Conservation (phyloP, 1,284 basidiomycete genomes). For the Somion occarium region DNA sequence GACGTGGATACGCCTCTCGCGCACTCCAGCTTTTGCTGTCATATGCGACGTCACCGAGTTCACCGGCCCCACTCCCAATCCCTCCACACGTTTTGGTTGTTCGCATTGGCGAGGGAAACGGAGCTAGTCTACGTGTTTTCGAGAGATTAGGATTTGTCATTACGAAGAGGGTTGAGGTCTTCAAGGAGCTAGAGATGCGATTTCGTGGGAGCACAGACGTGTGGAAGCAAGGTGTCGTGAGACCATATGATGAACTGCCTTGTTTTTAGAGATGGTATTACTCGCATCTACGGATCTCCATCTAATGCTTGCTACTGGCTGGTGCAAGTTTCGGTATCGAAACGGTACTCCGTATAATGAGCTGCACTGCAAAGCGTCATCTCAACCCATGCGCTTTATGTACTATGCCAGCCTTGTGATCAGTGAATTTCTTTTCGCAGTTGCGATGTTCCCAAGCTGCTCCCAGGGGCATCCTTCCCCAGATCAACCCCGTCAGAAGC, state of each 20-base stretch:
- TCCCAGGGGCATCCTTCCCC: too few species aligned
- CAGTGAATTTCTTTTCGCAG: too few species aligned
- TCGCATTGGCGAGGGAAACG: conserved; percentile 50
- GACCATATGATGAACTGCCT: neutral
- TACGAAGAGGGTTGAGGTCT: conserved; percentile 65
- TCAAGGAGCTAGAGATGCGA: conserved; percentile 72
- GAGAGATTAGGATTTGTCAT: conserved; percentile 63
- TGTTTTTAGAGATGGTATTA: neutral
- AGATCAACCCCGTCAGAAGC: too few species aligned
- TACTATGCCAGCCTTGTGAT: too few species aligned
- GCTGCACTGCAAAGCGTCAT: too few species aligned
- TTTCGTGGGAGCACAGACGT: conserved; percentile 10
- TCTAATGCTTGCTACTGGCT: too few species aligned
- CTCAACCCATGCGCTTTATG: too few species aligned
- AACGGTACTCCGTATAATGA: too few species aligned
- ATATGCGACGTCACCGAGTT: conserved; percentile 42
- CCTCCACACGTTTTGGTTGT: conserved; percentile 43
- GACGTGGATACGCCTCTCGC: conserved; percentile 64
- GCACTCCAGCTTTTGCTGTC: conserved; percentile 63
- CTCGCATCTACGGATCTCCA: too few species aligned
- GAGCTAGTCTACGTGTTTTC: conserved; percentile 56
- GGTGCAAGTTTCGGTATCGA: too few species aligned
- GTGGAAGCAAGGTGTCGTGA: conserved; percentile 3
- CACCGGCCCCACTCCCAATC: conserved; percentile 29
- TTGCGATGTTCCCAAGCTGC: too few species aligned